Conservation (phyloP, 345 rosid genomes). For the Laguncularia racemosa region DNA sequence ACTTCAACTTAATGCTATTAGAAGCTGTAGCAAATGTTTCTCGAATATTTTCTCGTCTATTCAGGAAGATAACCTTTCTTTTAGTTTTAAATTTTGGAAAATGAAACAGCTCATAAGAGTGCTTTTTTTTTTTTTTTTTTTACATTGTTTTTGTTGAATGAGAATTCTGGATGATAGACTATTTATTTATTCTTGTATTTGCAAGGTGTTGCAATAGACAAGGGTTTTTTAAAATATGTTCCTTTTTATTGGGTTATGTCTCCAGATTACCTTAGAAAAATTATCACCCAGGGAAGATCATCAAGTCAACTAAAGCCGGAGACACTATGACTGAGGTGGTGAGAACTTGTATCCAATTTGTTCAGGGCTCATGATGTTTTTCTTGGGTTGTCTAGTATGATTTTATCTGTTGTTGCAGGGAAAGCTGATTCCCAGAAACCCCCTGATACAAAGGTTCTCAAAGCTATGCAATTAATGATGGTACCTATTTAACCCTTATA, state of each 20-base stretch:
- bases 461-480: slow-evolving; percentile 99
- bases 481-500: slow-evolving; percentile 17
- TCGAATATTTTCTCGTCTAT: slow-evolving; percentile 1
- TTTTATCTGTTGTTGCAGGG: slow-evolving; percentile 33
- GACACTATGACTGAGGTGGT: slow-evolving; percentile 99
- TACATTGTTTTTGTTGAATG: too few species aligned
- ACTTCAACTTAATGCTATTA: not conserved
- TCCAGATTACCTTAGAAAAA: slow-evolving; percentile 89
- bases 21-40: not conserved
- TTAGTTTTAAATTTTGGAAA: too few species aligned
- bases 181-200: too few species aligned
- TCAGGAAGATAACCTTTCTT: not conserved
- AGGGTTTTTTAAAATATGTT: not conserved
- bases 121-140: too few species aligned
- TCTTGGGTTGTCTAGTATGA: too few species aligned
- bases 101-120: too few species aligned
- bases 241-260: slow-evolving; percentile 7
- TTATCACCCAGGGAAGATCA: slow-evolving; percentile 96
- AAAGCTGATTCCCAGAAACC: slow-evolving; percentile 85
- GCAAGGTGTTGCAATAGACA: not conserved
- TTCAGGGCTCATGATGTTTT: not conserved
- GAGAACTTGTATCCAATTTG: slow-evolving; percentile 9
- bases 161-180: too few species aligned
- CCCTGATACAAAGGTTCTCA: slow-evolving; percentile 88
- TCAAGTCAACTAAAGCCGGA: slow-evolving; percentile 96